These are phyloP conservation scores for Trypanosoma congolense DNA, from an alignment of 208 protist species.

Conservation along the genomic window DNA sequence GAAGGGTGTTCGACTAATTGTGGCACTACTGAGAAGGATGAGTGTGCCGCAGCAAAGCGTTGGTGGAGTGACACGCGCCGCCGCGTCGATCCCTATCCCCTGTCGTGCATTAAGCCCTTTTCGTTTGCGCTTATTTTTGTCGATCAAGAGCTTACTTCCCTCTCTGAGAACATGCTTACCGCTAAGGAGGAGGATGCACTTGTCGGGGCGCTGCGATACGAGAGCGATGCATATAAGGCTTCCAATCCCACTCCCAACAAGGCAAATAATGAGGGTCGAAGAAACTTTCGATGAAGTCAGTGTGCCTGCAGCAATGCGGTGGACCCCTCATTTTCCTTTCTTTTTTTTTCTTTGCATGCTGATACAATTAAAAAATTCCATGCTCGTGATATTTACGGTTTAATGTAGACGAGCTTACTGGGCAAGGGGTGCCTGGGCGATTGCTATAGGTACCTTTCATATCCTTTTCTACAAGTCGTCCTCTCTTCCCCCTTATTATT, in stretches of 20 bases:
- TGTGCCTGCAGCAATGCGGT: too few relatives aligned
- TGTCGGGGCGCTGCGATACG: slow-evolving; percentile 26
- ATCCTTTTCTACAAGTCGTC: too few relatives aligned
- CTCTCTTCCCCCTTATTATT: too few relatives aligned
- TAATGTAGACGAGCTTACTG: too few relatives aligned
- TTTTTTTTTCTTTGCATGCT: too few relatives aligned
- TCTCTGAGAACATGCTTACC: slow-evolving; percentile 30
- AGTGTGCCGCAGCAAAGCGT: slow-evolving; percentile 8
- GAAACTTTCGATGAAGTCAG: too few relatives aligned
- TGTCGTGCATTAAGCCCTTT: slow-evolving; percentile 27
- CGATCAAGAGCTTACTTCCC: slow-evolving; percentile 20
- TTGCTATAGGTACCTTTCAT: too few relatives aligned
- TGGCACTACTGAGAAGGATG: slow-evolving; percentile 14
- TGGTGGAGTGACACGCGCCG: slow-evolving; percentile 33
- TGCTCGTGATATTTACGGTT: too few relatives aligned
- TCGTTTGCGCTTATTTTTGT: slow-evolving; percentile 43
- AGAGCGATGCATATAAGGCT: slow-evolving; percentile 12
- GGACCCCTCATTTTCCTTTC: too few relatives aligned
- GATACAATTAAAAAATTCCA: too few relatives aligned
- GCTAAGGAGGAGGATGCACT: slow-evolving; percentile 25
- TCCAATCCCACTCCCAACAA: neutral
- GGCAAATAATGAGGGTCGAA: neutral
- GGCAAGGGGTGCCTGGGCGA: too few relatives aligned
- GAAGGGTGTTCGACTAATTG: neutral
- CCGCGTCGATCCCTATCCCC: slow-evolving; percentile 5